Base-by-base conservation (phyloP, 306 rosid species). In the Trichosanthes truncata region DNA sequence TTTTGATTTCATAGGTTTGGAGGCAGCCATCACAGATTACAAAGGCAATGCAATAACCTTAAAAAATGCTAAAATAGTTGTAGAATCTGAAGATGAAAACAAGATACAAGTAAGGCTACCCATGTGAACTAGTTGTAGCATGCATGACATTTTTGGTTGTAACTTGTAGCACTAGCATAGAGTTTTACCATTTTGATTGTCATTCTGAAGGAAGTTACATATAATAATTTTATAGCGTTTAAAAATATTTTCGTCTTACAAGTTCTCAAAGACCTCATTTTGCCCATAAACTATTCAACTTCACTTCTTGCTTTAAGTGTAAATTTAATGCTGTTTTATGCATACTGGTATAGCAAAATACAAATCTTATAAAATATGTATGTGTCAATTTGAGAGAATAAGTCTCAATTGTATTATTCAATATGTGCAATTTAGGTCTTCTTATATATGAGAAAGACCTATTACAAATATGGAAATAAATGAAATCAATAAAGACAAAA, bases 11-110 rank as follows among this genome's bases (percentile, higher is more conserved):
- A 83, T 84, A 94, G 98, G 96, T 79, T 80, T 90, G 36, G 96
- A 88, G 84, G 96, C 94, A 82, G 89, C 93, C 56, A 84, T 88
- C 79, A 79, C 89, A 72, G 93, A 86, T 82, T 74, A 90, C 35
- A 80, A 83, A 21, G 88, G 81, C 9, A 81, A 63, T 78, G 67
- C 86, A 48, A 29, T 80, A 36, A 20, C 77, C 23, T 84, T 92
- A 80, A 79, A 83, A 76, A 82, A 90, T 77, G 87, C 85, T 74
- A 74, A 79, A 75, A 79, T 94, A 76, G 88, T 85, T 72, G 81
- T 87, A 6, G 91, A 92, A 79, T 84, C 93, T 61, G 84, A 77
- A 69, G 93, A 87, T 21, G 91, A 86, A 51, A 87, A 83, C 83
- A 86, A 59, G 84, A 87, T 88, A 66, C 93, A 94, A 77, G 96